Conservation (phyloP, 352 stramenopile genomes). For the Phytophthora agathidicida region DNA sequence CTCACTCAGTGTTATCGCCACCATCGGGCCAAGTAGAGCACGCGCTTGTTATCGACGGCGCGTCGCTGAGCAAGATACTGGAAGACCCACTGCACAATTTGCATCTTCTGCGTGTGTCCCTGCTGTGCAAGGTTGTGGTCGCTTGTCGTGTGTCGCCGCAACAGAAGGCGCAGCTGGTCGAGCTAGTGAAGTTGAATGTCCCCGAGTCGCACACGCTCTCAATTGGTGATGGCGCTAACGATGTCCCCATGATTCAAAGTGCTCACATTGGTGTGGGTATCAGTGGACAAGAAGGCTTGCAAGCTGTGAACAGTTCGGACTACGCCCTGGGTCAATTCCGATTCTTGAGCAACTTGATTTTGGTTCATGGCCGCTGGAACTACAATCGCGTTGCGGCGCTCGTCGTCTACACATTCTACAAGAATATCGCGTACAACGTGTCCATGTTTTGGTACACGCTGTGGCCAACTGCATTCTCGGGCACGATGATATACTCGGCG, state of each 20-base stretch:
- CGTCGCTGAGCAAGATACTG: constrained; percentile 85
- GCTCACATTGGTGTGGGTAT: constrained; percentile 93
- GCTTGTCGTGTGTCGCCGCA: constrained; percentile 97
- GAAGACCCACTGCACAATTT: constrained; percentile 76
- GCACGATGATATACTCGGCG: constrained; percentile 85
- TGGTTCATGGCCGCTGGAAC: constrained; percentile 88
- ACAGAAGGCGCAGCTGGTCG: constrained; percentile 98
- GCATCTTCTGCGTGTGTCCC: constrained; percentile 81
- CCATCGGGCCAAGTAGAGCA: constrained; percentile 51
- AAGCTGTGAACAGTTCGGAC: constrained; percentile 92
- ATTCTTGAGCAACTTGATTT: constrained; percentile 74
- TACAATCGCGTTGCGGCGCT: constrained; percentile 88
- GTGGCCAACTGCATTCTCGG: constrained; percentile 91
- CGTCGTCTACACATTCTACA: constrained; percentile 92
- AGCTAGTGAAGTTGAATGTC: constrained; percentile 93
- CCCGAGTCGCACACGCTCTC: constrained; percentile 85
- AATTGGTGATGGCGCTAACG: constrained; percentile 92
- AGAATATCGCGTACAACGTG: constrained; percentile 93
- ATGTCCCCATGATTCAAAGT: constrained; percentile 92
- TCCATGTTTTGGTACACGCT: constrained; percentile 92
- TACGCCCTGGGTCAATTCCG: constrained; percentile 87
- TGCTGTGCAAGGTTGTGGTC: constrained; percentile 96
- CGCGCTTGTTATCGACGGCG: constrained; percentile 96
- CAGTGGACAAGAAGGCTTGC: constrained; percentile 98
- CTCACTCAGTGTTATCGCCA: constrained; percentile 35